Conservation (phyloP, 2,329 filamentous ascomycete species). For the Paracoccidioides brasiliensis region DNA sequence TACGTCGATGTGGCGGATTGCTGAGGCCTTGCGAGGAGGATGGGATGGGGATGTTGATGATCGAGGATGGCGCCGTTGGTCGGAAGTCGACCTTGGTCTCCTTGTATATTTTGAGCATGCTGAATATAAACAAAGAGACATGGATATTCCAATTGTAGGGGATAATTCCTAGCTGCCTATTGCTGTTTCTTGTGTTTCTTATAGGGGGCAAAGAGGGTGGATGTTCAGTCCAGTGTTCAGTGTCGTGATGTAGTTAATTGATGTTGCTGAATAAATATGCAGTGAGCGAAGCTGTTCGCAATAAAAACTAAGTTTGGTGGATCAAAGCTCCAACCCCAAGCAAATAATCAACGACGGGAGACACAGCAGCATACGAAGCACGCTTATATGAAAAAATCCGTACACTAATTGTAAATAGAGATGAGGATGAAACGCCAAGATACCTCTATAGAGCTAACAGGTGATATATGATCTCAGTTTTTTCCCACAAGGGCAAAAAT, state of each 20-base stretch:
- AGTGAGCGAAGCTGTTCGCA: neutral
- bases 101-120: conserved; percentile 65
- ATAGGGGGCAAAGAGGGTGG: conserved; percentile 3
- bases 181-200: neutral
- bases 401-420: neutral
- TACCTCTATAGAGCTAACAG: no score
- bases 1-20: conserved; percentile 32
- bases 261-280: neutral
- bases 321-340: neutral
- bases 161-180: neutral
- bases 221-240: neutral
- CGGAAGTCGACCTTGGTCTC: conserved; percentile 78
- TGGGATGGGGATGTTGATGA: conserved; percentile 53
- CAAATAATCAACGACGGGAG: neutral
- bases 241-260: neutral
- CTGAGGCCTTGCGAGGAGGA: conserved; percentile 29
- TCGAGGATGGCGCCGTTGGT: conserved; percentile 53
- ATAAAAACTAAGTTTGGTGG: neutral
- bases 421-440: no score
- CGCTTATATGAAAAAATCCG: neutral
- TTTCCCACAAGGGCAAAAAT: no score
- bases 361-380: neutral
- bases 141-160: conserved; percentile 8
- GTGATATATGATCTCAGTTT: no score
- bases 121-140: conserved; percentile 13